Conservation (phyloP, 1,284 basidiomycete genomes). For the Earliella scabrosa region DNA sequence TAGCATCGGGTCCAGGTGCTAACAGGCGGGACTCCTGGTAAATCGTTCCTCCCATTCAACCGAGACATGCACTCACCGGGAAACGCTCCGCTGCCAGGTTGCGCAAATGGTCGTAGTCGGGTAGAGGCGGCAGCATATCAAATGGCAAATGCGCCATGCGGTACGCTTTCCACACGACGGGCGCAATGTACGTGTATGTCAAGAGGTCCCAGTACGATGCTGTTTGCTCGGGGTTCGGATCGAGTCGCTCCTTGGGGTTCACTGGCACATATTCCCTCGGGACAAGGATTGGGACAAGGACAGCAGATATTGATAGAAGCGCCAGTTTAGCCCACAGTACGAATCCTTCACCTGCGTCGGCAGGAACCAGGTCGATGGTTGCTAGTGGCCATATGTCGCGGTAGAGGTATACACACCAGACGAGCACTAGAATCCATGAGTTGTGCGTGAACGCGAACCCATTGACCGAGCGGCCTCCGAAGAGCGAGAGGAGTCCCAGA, state of each 20-base stretch:
- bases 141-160: constrained; percentile 34
- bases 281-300: constrained; percentile 45
- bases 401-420: constrained; percentile 47
- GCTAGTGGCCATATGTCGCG: constrained; percentile 66
- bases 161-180: constrained; percentile 35
- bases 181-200: constrained; percentile 37
- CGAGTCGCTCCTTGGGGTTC: constrained; percentile 37
- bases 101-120: constrained; percentile 50
- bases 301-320: constrained; percentile 41
- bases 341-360: constrained; percentile 39
- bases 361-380: constrained; percentile 46
- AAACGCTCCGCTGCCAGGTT: constrained; percentile 43
- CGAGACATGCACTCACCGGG: constrained; percentile 28
- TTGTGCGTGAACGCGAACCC: not conserved
- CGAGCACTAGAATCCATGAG: constrained; percentile 10
- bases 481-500: not conserved
- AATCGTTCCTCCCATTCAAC: not conserved
- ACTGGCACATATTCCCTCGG: constrained; percentile 46
- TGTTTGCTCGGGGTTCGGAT: constrained; percentile 41
- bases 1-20: constrained; percentile 38
- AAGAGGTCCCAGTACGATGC: constrained; percentile 36
- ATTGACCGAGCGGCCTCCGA: not conserved
- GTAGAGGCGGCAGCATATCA: constrained; percentile 45
- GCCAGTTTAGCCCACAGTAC: constrained; percentile 36
- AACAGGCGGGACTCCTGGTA: not conserved